These are phyloP conservation scores for Saitozyma sp. DNA, from an alignment of 768 basidiomycete species.

Conservation along the genomic window DNA sequence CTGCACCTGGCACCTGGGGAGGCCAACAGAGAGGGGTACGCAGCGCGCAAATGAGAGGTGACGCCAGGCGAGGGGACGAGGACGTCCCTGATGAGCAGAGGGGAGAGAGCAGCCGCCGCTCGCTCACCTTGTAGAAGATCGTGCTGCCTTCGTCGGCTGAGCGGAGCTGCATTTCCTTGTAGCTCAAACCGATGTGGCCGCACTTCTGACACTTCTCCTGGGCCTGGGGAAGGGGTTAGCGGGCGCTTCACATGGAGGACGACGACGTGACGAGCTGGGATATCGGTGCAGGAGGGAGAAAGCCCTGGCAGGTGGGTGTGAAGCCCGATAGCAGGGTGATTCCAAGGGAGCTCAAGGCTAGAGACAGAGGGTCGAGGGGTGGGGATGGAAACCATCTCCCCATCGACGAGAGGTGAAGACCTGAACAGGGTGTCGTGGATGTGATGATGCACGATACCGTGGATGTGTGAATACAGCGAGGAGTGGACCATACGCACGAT, in stretches of 20 bases:
- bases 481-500: slow-evolving; percentile 50
- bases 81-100: no score
- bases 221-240: slow-evolving; percentile 58
- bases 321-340: no score
- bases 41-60: no score
- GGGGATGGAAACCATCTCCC: no score
- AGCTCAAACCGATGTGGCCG: slow-evolving; percentile 79
- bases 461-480: not conserved
- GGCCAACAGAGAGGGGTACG: no score
- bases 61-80: slow-evolving; percentile 5
- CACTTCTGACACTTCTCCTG: slow-evolving; percentile 87
- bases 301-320: not conserved
- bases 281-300: not conserved
- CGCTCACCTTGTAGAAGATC: slow-evolving; percentile 88
- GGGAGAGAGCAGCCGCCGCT: no score
- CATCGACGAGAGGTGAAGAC: no score
- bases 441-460: slow-evolving; percentile 12
- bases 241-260: not conserved
- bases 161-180: slow-evolving; percentile 85
- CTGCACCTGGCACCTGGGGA: slow-evolving; percentile 52
- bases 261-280: not conserved
- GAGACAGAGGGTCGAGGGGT: no score
- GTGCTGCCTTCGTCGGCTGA: slow-evolving; percentile 95
- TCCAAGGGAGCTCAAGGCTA: no score
- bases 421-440: no score